A percentile compares a stretch with the other conserved stretches of the same genome.
Conservation (phyloP, 495 filamentous ascomycete species). For the Hypoxylon fuscum region DNA sequence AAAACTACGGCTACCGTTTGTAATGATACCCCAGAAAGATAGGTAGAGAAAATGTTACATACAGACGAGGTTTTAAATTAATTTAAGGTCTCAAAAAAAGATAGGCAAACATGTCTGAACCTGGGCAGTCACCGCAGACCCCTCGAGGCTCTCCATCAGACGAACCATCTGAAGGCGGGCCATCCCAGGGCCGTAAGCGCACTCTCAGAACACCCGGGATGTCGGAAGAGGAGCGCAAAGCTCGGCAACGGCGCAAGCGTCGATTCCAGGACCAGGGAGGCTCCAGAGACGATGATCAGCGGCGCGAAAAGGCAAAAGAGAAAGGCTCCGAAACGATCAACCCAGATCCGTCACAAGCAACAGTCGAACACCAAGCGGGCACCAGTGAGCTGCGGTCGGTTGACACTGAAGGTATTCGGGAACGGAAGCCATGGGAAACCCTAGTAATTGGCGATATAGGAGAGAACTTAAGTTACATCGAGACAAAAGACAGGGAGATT, state of each 20-base stretch:
- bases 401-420: conserved; percentile 2
- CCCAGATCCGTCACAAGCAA: not conserved
- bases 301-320: not conserved
- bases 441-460: conserved; percentile 43
- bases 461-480: conserved; percentile 51
- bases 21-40: not conserved
- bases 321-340: not conserved
- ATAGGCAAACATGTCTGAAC: conserved; percentile 5
- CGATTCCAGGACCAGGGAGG: conserved; percentile 14
- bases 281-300: not conserved
- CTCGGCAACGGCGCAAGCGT: conserved; percentile 31
- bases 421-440: conserved; percentile 42
- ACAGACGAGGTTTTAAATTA: not conserved
- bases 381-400: not conserved
- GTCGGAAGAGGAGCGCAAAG: conserved; percentile 36
- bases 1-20: not conserved
- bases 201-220: conserved; percentile 26
- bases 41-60: not conserved
- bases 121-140: not conserved
- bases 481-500: conserved; percentile 51
- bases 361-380: conserved; percentile 3
- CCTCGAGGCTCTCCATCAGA: not conserved
- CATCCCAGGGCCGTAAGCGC: conserved; percentile 1
- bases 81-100: not conserved
- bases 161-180: not conserved